Evolutionary conservation across 352 stramenopile genomes (phyloP), one percentile per base, ranked within the genome.

Genomic region (Pythium rishiriense): DNA sequence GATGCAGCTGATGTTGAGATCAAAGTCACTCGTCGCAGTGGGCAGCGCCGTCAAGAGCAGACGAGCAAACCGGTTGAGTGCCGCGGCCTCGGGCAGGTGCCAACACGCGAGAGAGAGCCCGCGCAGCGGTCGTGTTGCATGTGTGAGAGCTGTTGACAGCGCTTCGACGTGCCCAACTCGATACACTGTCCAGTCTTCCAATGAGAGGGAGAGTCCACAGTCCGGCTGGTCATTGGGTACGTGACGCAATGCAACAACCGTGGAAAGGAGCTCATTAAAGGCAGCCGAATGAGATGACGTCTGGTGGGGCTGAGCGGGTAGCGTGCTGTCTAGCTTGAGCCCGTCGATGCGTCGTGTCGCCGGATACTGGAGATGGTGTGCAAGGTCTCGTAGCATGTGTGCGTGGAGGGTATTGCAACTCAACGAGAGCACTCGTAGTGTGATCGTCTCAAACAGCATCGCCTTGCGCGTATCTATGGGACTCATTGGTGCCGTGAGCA

Each of bases 71-170:
- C 37, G 52, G 15, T 22, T 14, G 9, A 50, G 22, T 14, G 37
- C 15, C 5, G 31, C n/a, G 7, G 3, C 9, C 7, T 50, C 25
- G 22, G 24, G 24, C 15, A 60, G 22, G 21, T 48, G 35, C 52
- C 52, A 60, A 26, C 39, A 50, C 12, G 52, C 52, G 6, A 60
- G 25, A 2, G 52, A 60, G 9, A 60, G 52, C 25, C 7, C 14
- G 9, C 52, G 52, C 4, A 60, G 17, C 1, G 52, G 52, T n/a
- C 52, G 52, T 10, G 22, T 39, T 2, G 52, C 52, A 1, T 35
- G 21, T 15, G 6, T 17, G 1, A 60, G 17, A 2, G 39, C 39
- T 8, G 12, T 12, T 1, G 35, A 8, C 7, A 60, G 22, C 9
- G 39, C 39, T 10, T 26, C 24, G n/a, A 60, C 37, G 17, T 41